A percentile compares a stretch with the other conserved stretches of the same genome.
phyloP scores from a whole-genome alignment of 2,329 filamentous ascomycete genomes.

The Pezicula carpinea region DNA sequence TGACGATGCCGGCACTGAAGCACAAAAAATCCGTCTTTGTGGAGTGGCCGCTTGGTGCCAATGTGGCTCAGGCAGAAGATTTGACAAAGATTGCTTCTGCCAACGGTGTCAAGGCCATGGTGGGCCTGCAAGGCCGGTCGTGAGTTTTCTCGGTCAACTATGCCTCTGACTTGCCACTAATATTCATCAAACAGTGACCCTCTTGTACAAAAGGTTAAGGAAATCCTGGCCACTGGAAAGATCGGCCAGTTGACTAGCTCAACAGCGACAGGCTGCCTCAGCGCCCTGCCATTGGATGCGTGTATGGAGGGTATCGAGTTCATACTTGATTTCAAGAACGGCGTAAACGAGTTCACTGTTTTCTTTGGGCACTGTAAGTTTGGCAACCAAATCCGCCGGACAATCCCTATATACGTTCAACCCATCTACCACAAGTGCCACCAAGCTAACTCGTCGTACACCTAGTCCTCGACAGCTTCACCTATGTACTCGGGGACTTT shows the following conservation, averaged over 20 bases:
- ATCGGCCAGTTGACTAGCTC: constrained; percentile 34
- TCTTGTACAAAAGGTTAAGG: constrained; percentile 34
- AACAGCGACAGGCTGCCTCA: constrained; percentile 3
- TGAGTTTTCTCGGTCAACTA: background rate
- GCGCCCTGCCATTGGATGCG: constrained; percentile 1
- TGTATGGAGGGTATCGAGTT: constrained; percentile 20
- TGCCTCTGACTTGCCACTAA: constrained; percentile 29
- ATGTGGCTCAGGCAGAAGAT: constrained; percentile 35
- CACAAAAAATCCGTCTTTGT: constrained; percentile 41
- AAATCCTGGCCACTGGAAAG: constrained; percentile 35
- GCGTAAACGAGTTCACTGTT: constrained; percentile 23
- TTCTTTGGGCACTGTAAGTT: constrained; percentile 28
- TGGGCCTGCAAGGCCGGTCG: constrained; percentile 40
- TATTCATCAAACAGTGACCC: constrained; percentile 23
- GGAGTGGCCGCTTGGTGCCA: constrained; percentile 42
- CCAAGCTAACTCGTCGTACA: background rate
- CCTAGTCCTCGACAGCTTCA: constrained; percentile 29
- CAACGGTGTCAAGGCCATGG: constrained; percentile 36
- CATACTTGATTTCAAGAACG: constrained; percentile 19
- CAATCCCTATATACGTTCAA: too few relatives aligned
- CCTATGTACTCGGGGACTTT: constrained; percentile 27
- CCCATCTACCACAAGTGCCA: too few relatives aligned
- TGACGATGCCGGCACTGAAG: constrained; percentile 36
- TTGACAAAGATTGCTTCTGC: constrained; percentile 34
- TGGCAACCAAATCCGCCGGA: too few relatives aligned